Evolutionary conservation across 2,329 filamentous ascomycete genomes (phyloP).

Genomic region (Albifimbria verrucaria): DNA sequence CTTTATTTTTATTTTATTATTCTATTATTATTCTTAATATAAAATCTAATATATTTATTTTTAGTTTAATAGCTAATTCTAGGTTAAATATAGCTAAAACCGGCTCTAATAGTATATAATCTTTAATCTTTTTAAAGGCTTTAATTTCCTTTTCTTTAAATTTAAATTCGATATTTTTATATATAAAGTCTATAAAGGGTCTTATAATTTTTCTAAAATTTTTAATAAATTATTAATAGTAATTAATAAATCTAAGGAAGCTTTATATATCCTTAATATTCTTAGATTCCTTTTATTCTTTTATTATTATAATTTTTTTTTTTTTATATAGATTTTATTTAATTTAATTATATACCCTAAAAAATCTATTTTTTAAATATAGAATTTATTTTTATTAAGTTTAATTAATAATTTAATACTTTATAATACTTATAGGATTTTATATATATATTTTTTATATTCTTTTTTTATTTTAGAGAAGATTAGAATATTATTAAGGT

Average conservation of each 20-base stretch:
- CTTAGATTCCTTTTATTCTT: not conserved
- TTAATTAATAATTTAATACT: slow-evolving; percentile 12
- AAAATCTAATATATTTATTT: slow-evolving; percentile 10
- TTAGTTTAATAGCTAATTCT: slow-evolving; percentile 6
- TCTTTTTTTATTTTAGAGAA: slow-evolving; percentile 13
- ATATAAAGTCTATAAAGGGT: slow-evolving; percentile 5
- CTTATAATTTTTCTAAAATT: slow-evolving; percentile 8
- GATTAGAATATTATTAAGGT: slow-evolving; percentile 18
- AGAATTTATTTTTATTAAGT: slow-evolving; percentile 11
- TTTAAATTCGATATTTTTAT: slow-evolving; percentile 6
- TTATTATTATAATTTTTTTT: slow-evolving; percentile 10
- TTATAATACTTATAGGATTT: slow-evolving; percentile 10
- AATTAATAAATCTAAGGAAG: slow-evolving; percentile 10
- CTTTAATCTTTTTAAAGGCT: slow-evolving; percentile 7
- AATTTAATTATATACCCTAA: slow-evolving; percentile 7
- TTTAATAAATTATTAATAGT: slow-evolving; percentile 14
- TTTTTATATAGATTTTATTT: slow-evolving; percentile 12
- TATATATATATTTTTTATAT: slow-evolving; percentile 14
- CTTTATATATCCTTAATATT: slow-evolving; percentile 7
- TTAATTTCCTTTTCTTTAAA: not conserved
- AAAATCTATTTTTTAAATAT: slow-evolving; percentile 11
- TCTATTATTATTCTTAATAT: slow-evolving; percentile 1
- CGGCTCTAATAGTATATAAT: slow-evolving; percentile 3
- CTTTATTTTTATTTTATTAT: not conserved
- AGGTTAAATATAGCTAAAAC: slow-evolving; percentile 9